Conservation (phyloP, 306 rosid species). For the Pachyrhizus erosus region DNA sequence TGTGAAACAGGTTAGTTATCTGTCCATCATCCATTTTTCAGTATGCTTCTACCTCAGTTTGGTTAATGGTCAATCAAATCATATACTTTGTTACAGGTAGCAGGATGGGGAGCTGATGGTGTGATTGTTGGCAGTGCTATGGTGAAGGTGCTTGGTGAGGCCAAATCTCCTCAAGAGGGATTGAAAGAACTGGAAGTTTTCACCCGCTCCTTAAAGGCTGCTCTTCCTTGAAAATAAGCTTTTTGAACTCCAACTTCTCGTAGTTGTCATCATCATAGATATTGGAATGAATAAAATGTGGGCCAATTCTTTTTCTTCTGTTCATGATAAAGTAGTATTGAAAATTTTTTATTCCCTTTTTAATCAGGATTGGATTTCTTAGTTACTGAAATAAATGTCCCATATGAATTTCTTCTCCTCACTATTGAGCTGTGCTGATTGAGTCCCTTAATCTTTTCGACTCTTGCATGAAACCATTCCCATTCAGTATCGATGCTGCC, state of each 20-base stretch:
- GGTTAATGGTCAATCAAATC: slow-evolving; percentile 1
- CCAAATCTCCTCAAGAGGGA: slow-evolving; percentile 82
- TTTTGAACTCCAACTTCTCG: neutral
- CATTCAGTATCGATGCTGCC: neutral
- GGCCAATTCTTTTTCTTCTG: neutral
- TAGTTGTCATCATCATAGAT: slow-evolving; percentile 21
- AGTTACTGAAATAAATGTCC: neutral
- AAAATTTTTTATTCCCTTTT: slow-evolving; percentile 1
- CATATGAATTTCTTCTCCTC: neutral
- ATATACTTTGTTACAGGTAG: slow-evolving; percentile 58
- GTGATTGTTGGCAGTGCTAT: slow-evolving; percentile 95
- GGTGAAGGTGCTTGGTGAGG: slow-evolving; percentile 84
- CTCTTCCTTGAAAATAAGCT: slow-evolving; percentile 55
- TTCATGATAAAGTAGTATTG: neutral
- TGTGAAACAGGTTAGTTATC: slow-evolving; percentile 69
- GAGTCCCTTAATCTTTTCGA: neutral
- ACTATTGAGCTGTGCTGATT: neutral
- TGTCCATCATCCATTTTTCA: slow-evolving; percentile 3
- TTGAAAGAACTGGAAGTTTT: slow-evolving; percentile 72
- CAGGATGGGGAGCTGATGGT: slow-evolving; percentile 96
- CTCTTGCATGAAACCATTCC: slow-evolving; percentile 5
- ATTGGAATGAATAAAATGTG: slow-evolving; percentile 23
- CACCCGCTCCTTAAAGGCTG: slow-evolving; percentile 65
- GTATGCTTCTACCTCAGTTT: slow-evolving; percentile 28
- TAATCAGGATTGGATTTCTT: slow-evolving; percentile 1